phyloP scores from a whole-genome alignment of 2,329 filamentous ascomycete species.

The Fusarium hainanense region DNA sequence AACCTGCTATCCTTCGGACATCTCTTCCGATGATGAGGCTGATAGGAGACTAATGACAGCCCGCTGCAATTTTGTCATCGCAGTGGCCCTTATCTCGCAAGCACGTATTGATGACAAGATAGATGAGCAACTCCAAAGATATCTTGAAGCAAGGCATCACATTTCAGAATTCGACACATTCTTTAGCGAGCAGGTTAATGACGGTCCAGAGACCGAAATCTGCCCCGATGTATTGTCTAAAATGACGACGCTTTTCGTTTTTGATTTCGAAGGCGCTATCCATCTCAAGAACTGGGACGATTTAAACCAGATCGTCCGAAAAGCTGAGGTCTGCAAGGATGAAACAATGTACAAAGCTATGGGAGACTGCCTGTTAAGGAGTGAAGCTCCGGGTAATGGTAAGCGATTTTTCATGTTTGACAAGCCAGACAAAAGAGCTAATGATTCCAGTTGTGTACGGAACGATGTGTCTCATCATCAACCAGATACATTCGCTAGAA shows the following conservation, averaged over 20 bases:
- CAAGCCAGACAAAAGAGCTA: neutral
- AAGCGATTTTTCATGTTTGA: slow-evolving; percentile 19
- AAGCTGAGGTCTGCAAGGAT: slow-evolving; percentile 57
- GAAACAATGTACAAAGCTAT: slow-evolving; percentile 68
- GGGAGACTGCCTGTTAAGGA: slow-evolving; percentile 72
- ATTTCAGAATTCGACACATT: slow-evolving; percentile 68
- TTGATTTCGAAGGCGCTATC: slow-evolving; percentile 82
- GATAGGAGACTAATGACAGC: slow-evolving; percentile 70
- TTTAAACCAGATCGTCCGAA: slow-evolving; percentile 69
- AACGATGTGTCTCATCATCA: slow-evolving; percentile 74
- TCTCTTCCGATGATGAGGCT: slow-evolving; percentile 53
- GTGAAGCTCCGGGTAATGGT: slow-evolving; percentile 64
- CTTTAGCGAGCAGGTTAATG: slow-evolving; percentile 64
- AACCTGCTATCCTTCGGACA: slow-evolving; percentile 61
- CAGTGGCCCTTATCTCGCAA: slow-evolving; percentile 62
- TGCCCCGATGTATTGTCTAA: slow-evolving; percentile 69
- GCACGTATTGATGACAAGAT: slow-evolving; percentile 63
- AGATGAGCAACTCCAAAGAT: slow-evolving; percentile 67
- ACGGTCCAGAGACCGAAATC: slow-evolving; percentile 53
- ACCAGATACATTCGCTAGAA: slow-evolving; percentile 70
- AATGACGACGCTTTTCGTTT: slow-evolving; percentile 73
- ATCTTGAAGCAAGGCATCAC: slow-evolving; percentile 69
- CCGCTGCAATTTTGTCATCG: slow-evolving; percentile 77
- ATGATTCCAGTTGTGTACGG: slow-evolving; percentile 58
- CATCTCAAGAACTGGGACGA: slow-evolving; percentile 75